Evolutionary conservation across 1,284 basidiomycete genomes (phyloP), one percentile per base, ranked within the genome.

Genomic region (Marasmius tenuissimus): DNA sequence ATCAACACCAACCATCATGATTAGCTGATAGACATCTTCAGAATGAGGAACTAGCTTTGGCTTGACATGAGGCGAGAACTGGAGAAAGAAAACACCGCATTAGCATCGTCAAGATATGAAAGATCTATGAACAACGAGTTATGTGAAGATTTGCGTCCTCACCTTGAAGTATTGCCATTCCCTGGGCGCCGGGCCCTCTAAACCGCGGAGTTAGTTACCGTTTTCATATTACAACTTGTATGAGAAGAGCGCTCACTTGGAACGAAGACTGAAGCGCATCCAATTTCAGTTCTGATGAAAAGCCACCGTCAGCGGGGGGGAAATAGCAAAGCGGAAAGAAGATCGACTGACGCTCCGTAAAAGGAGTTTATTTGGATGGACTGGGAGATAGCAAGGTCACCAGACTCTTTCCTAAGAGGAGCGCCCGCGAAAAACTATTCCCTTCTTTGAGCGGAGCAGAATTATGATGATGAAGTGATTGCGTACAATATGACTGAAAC

Each of bases 311-410:
- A 48, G 48, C n/a, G 33, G 18, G 27, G 11, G 35, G 52, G 52
- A 35, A 10, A 54, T n/a, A 54, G 52, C n/a, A 54, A 5, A 14
- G 18, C 14, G 7, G 50, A 20, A 6, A 14, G 22, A 27, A 39
- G 18, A 22, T 47, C 1, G 33, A 66, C 72, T 64, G 53, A 73
- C 71, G 71, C 65, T 64, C 72, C 72, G 54, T 72, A 74, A 22
- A 73, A 65, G 9, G 68, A 67, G 42, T 66, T 68, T 3, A 73
- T 39, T 22, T 65, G 57, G n/a, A 72, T 66, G 14, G 70, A 70
- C n/a, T 71, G 39, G 3, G 49, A 27, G 11, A 63, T 58, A 20
- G 71, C 61, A 39, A 59, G 58, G 48, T 73, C 71, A 12, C 71
- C 72, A 18, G 68, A 39, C 57, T 60, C 42, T 38, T 57, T 56